Conservation (phyloP, 345 rosid genomes). For the Conringia planisiliqua region DNA sequence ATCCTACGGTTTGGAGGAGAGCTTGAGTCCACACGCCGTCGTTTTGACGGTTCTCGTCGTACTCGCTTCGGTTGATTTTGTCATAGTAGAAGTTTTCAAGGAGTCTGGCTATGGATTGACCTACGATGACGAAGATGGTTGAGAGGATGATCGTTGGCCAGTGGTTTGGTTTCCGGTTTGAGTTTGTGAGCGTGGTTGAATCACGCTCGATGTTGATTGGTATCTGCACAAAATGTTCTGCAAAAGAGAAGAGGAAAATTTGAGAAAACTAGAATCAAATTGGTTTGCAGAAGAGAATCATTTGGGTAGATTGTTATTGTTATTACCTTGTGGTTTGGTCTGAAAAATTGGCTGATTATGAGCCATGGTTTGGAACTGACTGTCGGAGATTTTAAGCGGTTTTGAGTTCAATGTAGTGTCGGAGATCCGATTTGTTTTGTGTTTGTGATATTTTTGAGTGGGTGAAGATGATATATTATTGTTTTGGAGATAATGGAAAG, state of each 20-base stretch:
- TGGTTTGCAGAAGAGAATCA: neutral
- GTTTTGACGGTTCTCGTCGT: conserved; percentile 17
- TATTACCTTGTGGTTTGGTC: conserved; percentile 26
- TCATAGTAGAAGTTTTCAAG: conserved; percentile 33
- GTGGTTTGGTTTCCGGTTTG: conserved; percentile 33
- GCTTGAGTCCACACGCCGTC: conserved; percentile 37
- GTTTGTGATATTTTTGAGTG: neutral
- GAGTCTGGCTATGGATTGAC: conserved; percentile 28
- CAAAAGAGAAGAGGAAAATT: neutral
- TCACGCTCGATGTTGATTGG: conserved; percentile 31
- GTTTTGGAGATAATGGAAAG: neutral
- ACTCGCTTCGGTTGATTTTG: conserved; percentile 16
- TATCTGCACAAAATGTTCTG: conserved; percentile 32
- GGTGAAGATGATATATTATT: neutral
- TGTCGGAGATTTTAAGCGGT: neutral
- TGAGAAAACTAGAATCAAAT: conserved; percentile 1
- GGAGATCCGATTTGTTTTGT: neutral
- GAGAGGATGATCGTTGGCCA: conserved; percentile 33
- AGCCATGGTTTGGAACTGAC: conserved; percentile 21
- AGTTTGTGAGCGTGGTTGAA: conserved; percentile 6
- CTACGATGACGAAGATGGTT: conserved; percentile 22
- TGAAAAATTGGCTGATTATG: conserved; percentile 29
- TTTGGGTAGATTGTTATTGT: neutral
- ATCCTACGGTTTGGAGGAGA: conserved; percentile 32
- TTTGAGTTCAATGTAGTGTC: neutral